A percentile compares a stretch with the other conserved stretches of the same genome.
These are phyloP conservation scores for Nicotiana undulata DNA, from an alignment of 257 asterid genomes.

Conservation along the genomic window DNA sequence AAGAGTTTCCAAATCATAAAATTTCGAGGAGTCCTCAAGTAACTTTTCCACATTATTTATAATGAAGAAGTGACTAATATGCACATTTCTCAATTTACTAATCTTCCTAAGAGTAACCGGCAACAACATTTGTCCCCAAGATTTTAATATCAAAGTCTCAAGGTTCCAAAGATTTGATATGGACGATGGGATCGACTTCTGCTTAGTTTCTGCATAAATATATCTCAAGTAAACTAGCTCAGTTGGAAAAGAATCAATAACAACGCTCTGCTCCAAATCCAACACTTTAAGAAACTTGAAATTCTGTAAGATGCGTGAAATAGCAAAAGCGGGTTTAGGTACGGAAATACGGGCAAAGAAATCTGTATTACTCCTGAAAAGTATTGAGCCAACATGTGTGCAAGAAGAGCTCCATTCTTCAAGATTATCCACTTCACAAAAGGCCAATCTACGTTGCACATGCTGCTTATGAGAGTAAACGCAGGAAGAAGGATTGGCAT, in stretches of 20 bases:
- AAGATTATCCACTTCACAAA: background rate
- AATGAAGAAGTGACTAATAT: background rate
- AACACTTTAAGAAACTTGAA: background rate
- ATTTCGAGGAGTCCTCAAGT: background rate
- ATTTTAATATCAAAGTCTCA: background rate
- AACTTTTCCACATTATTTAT: too few species aligned
- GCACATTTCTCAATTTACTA: conserved; percentile 8
- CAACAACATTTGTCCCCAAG: background rate
- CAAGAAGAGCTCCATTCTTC: background rate
- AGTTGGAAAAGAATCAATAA: background rate
- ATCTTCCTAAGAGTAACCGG: too few species aligned
- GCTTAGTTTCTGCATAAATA: background rate
- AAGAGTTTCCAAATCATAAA: too few species aligned
- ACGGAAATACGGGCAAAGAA: too few species aligned
- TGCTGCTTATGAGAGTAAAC: background rate
- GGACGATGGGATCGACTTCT: background rate
- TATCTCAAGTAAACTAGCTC: conserved; percentile 5
- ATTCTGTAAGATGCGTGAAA: too few species aligned
- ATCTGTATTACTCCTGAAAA: too few species aligned
- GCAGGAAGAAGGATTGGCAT: background rate
- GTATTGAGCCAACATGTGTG: background rate
- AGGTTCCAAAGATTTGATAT: background rate
- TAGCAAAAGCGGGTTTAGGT: background rate
- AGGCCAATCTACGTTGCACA: background rate
- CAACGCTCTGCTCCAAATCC: background rate